These are phyloP conservation scores for Saccharomycopsis sp. DNA, from an alignment of 805 yeast genomes.

Conservation along the genomic window DNA sequence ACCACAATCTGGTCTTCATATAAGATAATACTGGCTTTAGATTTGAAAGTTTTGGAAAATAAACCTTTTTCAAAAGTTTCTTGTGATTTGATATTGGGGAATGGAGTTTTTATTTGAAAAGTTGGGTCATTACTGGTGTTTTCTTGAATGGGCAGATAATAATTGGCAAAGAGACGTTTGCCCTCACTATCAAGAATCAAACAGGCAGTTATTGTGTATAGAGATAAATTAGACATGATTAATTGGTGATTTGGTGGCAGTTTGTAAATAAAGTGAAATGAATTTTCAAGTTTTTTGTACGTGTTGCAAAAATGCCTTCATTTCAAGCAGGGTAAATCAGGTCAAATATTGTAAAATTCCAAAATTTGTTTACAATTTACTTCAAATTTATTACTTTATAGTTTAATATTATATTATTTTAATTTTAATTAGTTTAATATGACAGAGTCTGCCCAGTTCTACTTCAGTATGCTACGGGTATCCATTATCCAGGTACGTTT, in stretches of 20 bases:
- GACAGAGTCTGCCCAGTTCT: slow-evolving; percentile 30
- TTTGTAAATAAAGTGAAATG: too few relatives aligned
- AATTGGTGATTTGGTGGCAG: too few relatives aligned
- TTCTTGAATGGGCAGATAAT: slow-evolving; percentile 59
- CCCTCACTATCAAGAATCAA: slow-evolving; percentile 77
- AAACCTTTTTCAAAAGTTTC: slow-evolving; percentile 63
- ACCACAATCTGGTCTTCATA: slow-evolving; percentile 72
- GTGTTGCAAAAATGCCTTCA: too few relatives aligned
- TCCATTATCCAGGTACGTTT: slow-evolving; percentile 36
- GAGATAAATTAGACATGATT: slow-evolving; percentile 45
- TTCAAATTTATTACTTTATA: too few relatives aligned
- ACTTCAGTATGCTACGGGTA: slow-evolving; percentile 36
- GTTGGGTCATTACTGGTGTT: slow-evolving; percentile 20
- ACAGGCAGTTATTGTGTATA: slow-evolving; percentile 75
- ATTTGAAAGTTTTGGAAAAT: slow-evolving; percentile 67
- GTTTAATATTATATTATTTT: too few relatives aligned
- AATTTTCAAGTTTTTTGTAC: too few relatives aligned
- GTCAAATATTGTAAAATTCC: too few relatives aligned
- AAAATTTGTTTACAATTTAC: too few relatives aligned
- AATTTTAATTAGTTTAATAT: background rate
- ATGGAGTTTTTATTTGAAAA: slow-evolving; percentile 20
- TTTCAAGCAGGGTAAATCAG: too few relatives aligned
- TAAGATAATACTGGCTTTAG: slow-evolving; percentile 68
- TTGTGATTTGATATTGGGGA: slow-evolving; percentile 50
- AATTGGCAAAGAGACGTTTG: slow-evolving; percentile 71